Conservation (phyloP, 305 asterid species). For the Nicotiana rustica region DNA sequence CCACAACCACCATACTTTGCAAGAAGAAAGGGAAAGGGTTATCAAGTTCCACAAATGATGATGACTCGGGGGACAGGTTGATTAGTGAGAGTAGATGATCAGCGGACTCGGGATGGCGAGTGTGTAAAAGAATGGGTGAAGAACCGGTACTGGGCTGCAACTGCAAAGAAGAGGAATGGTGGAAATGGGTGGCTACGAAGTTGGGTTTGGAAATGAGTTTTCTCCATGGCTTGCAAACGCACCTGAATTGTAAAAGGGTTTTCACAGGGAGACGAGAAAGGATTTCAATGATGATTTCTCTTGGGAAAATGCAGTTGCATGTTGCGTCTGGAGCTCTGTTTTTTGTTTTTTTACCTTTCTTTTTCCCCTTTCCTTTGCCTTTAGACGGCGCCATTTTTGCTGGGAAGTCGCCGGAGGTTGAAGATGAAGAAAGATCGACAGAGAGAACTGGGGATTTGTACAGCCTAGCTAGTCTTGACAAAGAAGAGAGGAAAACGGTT, state of each 20-base stretch:
- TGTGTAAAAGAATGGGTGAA: background rate
- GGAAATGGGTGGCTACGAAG: slow-evolving; percentile 22
- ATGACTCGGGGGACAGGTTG: background rate
- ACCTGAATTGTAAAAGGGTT: slow-evolving; percentile 28
- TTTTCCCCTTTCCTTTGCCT: slow-evolving; percentile 19
- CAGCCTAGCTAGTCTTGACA: too few species aligned
- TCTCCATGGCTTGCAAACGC: slow-evolving; percentile 31
- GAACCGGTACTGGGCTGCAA: background rate
- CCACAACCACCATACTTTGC: too few species aligned
- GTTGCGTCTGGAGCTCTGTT: background rate
- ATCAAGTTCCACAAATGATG: too few species aligned
- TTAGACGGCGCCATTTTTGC: background rate
- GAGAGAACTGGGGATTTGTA: too few species aligned
- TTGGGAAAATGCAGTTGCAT: slow-evolving; percentile 3
- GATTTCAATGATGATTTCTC: slow-evolving; percentile 20
- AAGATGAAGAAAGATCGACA: too few species aligned
- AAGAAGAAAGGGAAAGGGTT: too few species aligned
- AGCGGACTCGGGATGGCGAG: background rate
- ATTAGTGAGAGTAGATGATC: background rate
- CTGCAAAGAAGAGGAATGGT: background rate
- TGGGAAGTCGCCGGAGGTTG: too few species aligned
- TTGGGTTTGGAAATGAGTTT: slow-evolving; percentile 7
- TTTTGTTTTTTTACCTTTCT: slow-evolving; percentile 2
- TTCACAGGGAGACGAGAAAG: slow-evolving; percentile 30
- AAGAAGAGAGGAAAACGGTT: too few species aligned